These are phyloP conservation scores for Huntiella omanensis DNA, from an alignment of 2,329 filamentous ascomycete species.

Conservation along the genomic window DNA sequence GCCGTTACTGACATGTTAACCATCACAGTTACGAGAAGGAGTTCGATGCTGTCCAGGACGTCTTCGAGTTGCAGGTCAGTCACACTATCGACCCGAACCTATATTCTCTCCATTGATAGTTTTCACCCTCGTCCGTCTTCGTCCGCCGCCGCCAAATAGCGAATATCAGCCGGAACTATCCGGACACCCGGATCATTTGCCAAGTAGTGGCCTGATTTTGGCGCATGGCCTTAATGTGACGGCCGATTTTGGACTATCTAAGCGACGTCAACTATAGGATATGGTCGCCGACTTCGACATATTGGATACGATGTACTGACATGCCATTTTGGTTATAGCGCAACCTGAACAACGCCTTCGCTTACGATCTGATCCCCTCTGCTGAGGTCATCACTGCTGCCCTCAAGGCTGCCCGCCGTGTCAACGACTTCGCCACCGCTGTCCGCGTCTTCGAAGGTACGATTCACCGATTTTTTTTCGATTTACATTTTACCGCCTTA, in stretches of 20 bases:
- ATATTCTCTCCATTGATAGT: neutral
- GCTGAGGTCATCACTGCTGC: conserved; percentile 79
- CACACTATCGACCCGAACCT: neutral
- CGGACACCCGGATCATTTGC: conserved; percentile 3
- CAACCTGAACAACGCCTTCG: conserved; percentile 98
- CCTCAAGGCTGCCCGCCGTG: conserved; percentile 79
- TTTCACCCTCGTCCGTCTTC: neutral
- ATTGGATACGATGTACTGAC: neutral
- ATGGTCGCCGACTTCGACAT: neutral
- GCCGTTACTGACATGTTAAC: neutral
- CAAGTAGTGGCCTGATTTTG: conserved; percentile 13
- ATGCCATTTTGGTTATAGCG: conserved; percentile 28
- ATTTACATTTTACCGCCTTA: neutral
- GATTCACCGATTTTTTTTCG: conserved; percentile 15
- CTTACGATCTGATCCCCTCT: conserved; percentile 97
- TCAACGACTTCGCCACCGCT: conserved; percentile 96
- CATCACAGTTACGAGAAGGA: conserved; percentile 79
- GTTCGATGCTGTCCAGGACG: conserved; percentile 92
- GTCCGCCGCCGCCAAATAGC: too few species aligned
- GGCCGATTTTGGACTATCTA: too few species aligned
- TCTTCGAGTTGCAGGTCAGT: conserved; percentile 96
- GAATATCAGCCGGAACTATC: conserved; percentile 5
- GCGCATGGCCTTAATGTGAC: neutral
- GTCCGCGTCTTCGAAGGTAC: conserved; percentile 97
- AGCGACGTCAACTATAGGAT: too few species aligned